These are phyloP conservation scores for Fusarium multiceps DNA, from an alignment of 2,329 filamentous ascomycete species.

Conservation along the genomic window DNA sequence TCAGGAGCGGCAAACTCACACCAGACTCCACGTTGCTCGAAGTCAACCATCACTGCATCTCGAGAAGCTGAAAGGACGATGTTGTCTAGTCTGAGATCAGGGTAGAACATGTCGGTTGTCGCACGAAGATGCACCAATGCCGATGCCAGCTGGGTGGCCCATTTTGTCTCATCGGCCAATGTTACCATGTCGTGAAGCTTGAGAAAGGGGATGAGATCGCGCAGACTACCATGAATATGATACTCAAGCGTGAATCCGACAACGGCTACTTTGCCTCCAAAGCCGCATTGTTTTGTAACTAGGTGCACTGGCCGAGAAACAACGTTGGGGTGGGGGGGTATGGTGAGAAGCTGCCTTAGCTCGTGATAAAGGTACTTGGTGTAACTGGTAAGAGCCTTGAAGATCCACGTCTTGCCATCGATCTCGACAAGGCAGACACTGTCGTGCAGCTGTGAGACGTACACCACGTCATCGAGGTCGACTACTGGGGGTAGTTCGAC, in stretches of 20 bases:
- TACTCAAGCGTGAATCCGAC: slow-evolving; percentile 68
- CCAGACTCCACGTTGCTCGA: slow-evolving; percentile 72
- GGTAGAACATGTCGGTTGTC: slow-evolving; percentile 62
- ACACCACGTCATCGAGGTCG: slow-evolving; percentile 62
- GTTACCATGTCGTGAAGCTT: slow-evolving; percentile 59
- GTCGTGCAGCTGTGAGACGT: slow-evolving; percentile 67
- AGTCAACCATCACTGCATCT: slow-evolving; percentile 68
- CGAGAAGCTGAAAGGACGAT: slow-evolving; percentile 62
- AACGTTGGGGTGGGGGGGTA: slow-evolving; percentile 64
- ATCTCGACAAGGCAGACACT: slow-evolving; percentile 67
- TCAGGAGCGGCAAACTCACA: slow-evolving; percentile 71
- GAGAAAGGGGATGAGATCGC: slow-evolving; percentile 65
- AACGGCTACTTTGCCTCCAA: slow-evolving; percentile 66
- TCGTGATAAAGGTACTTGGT: slow-evolving; percentile 72
- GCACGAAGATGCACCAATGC: slow-evolving; percentile 63
- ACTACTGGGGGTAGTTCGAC: slow-evolving; percentile 58
- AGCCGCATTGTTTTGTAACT: slow-evolving; percentile 65
- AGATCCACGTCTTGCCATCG: slow-evolving; percentile 58
- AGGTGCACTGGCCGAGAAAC: slow-evolving; percentile 64
- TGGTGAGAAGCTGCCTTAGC: slow-evolving; percentile 64
- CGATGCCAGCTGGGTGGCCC: slow-evolving; percentile 64
- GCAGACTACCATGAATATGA: slow-evolving; percentile 64
- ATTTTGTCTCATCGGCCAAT: slow-evolving; percentile 60
- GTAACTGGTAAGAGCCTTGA: slow-evolving; percentile 68
- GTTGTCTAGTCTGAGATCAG: slow-evolving; percentile 70